Base-by-base conservation (phyloP, 164 flowering plant species). In the Chimonanthus praecox region DNA sequence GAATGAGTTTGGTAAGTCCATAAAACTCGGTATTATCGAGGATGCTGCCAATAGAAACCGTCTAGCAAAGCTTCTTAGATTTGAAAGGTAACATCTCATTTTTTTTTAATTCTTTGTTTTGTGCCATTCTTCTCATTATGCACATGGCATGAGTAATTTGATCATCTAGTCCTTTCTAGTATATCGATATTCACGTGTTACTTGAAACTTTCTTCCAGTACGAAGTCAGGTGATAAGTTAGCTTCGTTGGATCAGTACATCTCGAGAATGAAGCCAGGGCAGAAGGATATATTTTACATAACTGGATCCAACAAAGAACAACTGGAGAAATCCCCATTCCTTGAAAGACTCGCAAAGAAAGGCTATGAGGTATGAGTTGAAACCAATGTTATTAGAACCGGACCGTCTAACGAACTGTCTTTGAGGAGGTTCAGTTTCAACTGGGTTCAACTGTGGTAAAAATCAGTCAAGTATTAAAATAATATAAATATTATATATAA, bases 1-100 rank as follows among this genome's bases (percentile, higher is more conserved):
- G 98, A 91, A 95, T 74, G 97, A 92, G 78, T 95, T 92, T 85
- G 98, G 97, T 46, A 95, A 95, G 83, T 92, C 98, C 44, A 87
- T 95, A 33, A 95, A 95, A 75, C 94, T 95, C 70, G 99, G 99
- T 65, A 95, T 95, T 65, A 85, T 92, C 71, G 99, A 95, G 82
- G 99, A 94, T 87, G 96, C 98, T 47, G 45, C 94, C 45, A 95
- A 92, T 88, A 87, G 99, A 74, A 89, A 92, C 75, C 90, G 97
- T n/a, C 82, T 92, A 79, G 94, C 98, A 16, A 93, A 95, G 77
- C 97, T 95, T 79, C 94, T 94, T 10, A 83, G 99, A 84, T 85
- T 94, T 83, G 99, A 94, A 81, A 94, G 87, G 97, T 94, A 86
- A 20, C 3, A 13, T 54, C 16, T 54, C 16, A 4, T 54, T 13